Percentiles rank a stretch among this genome's conserved stretches.
Conservation (phyloP, 2,329 filamentous ascomycete species). For the Trichophyton equinum region DNA sequence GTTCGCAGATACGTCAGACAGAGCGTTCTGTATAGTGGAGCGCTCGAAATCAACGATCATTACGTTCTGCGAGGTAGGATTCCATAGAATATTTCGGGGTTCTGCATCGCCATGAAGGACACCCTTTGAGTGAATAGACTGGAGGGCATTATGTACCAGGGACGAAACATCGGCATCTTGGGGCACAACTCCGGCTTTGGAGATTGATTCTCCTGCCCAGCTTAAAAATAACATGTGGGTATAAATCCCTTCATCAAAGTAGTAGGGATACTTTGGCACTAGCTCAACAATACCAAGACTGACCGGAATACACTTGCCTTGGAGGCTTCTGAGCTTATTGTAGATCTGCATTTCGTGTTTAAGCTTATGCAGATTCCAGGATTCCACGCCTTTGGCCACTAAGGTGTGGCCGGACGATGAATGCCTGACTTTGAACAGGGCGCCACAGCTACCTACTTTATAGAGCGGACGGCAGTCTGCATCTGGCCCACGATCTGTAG, state of each 20-base stretch:
- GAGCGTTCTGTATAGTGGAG: not conserved
- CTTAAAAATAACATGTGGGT: constrained; percentile 7
- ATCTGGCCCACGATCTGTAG: constrained; percentile 4
- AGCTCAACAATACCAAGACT: constrained; percentile 7
- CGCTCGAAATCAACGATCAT: not conserved
- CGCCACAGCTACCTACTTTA: not conserved
- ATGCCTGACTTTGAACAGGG: not conserved
- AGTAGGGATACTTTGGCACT: not conserved
- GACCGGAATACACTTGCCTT: constrained; percentile 5
- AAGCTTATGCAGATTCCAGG: not conserved
- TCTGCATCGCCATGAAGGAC: not conserved
- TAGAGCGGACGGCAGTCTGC: constrained; percentile 6
- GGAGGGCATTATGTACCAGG: not conserved
- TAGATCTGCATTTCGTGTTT: not conserved
- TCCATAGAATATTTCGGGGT: not conserved
- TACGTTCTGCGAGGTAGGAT: not conserved
- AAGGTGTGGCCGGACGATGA: not conserved
- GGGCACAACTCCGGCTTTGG: not conserved
- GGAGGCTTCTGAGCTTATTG: constrained; percentile 4
- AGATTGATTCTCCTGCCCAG: constrained; percentile 5
- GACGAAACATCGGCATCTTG: not conserved
- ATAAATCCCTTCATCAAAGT: constrained; percentile 5
- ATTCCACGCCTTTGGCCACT: not conserved
- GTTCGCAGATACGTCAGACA: not conserved
- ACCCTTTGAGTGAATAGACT: not conserved